These are phyloP conservation scores for Paramyrothecium roridum DNA, from an alignment of 2,329 filamentous ascomycete species.

Conservation along the genomic window DNA sequence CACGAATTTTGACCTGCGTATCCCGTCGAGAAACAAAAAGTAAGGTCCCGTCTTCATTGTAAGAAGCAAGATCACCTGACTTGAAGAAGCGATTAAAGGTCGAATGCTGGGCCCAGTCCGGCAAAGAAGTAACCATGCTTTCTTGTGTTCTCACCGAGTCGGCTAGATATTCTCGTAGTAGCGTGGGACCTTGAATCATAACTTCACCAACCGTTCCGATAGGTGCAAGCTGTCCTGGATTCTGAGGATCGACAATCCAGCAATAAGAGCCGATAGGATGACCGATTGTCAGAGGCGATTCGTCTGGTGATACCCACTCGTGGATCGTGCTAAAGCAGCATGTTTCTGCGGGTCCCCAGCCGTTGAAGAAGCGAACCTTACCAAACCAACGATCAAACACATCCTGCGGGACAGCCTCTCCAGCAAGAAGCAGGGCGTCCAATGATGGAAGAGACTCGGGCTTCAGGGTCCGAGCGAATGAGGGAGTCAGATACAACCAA, in stretches of 20 bases:
- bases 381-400: constrained; percentile 10
- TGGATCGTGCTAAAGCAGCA: constrained; percentile 9
- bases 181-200: constrained; percentile 12
- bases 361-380: constrained; percentile 13
- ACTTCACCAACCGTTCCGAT: constrained; percentile 12
- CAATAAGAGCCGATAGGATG: constrained; percentile 1
- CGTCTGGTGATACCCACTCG: background rate
- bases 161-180: constrained; percentile 18
- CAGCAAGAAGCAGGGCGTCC: constrained; percentile 11
- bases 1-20: constrained; percentile 52
- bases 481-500: constrained; percentile 18
- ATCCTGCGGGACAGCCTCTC: constrained; percentile 12
- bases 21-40: constrained; percentile 47
- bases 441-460: constrained; percentile 11
- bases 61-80: constrained; percentile 19
- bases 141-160: constrained; percentile 14
- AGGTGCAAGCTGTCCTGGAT: constrained; percentile 10
- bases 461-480: constrained; percentile 9
- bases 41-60: constrained; percentile 29
- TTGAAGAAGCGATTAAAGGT: constrained; percentile 10
- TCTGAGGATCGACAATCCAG: constrained; percentile 13
- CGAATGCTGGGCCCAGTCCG: constrained; percentile 11
- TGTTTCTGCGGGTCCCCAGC: constrained; percentile 16
- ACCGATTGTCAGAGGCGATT: constrained; percentile 6
- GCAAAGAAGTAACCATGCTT: constrained; percentile 23